phyloP scores from a whole-genome alignment of 129 eudicot species.

The Cynara cardunculus region DNA sequence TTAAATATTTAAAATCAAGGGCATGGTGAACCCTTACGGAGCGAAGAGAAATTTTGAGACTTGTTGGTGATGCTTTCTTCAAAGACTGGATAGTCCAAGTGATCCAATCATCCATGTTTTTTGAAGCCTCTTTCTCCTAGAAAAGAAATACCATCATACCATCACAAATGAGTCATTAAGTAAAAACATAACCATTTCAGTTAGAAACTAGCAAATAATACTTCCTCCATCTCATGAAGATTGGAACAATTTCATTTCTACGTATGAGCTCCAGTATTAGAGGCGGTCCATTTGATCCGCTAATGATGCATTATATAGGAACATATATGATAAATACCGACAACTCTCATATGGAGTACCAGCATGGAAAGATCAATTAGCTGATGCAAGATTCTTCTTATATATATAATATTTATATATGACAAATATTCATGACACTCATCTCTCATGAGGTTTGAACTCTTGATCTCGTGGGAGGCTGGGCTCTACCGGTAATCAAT shows the following conservation, averaged over 20 bases:
- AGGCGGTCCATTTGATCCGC: neutral
- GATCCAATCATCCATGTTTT: constrained; percentile 76
- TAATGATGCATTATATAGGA: neutral
- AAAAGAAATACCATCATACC: neutral
- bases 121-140: constrained; percentile 64
- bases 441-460: no score
- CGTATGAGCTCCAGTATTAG: neutral
- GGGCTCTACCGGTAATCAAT: no score
- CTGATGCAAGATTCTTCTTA: neutral
- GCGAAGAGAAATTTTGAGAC: constrained; percentile 87
- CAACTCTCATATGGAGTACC: neutral
- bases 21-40: constrained; percentile 45
- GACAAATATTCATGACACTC: no score
- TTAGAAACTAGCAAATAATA: neutral
- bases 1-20: neutral
- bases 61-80: constrained; percentile 87
- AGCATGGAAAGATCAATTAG: neutral
- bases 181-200: neutral
- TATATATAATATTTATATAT: no score
- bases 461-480: no score
- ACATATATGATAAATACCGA: neutral
- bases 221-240: neutral
- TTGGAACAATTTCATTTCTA: neutral
- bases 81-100: constrained; percentile 56
- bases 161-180: neutral